Base-by-base conservation (phyloP, 2,329 filamentous ascomycete species). In the Seiridium unicorne region DNA sequence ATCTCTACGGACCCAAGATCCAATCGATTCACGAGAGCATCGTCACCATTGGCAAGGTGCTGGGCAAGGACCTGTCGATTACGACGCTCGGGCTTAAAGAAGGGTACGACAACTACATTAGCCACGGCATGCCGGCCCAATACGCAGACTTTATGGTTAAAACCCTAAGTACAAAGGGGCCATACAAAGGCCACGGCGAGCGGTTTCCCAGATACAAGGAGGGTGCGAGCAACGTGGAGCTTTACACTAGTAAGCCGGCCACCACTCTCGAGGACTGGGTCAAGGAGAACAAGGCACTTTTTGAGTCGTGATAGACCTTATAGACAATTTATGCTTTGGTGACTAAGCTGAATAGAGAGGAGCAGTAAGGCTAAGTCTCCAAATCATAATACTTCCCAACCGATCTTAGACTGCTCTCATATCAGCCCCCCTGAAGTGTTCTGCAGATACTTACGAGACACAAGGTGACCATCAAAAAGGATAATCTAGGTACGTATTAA, bases 1-100 rank as follows among this genome's bases (percentile, higher is more conserved):
- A 69, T 55, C 60, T 81, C 9, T 72, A 70, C 55, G 78, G 77
- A 2, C 74, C 76, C 1, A 56, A 77, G 49, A 44, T 74, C 9
- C 42, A 76, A 26, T 68, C 73, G 1, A 62, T 68, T 18, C 51
- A 63, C 6, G 72, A 78, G 3, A 65, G 61, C 10, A 59, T 73
- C 34, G 64, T 60, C 1, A 66, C 64, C 0, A 67, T 78, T 44
- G 70, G 66, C 4, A 67, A 68, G 26, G 65, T 66, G 8, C 47
- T 77, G 4, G 74, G 72, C 4, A 72, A 72, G 38, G 65, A 75
- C 10, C 40, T 60, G 3, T 5, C 9, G 55, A 57, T 60, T 31
- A 44, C 40, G 31, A 18, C 53, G 8, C 31, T 60, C 4, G 44
- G 38, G 6, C 26, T 26, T 31, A 35, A 56, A 31, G 44, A 57